A percentile compares a stretch with the other conserved stretches of the same genome.
phyloP scores from a whole-genome alignment of 2,329 filamentous ascomycete species.

The Hysterium pulicare region DNA sequence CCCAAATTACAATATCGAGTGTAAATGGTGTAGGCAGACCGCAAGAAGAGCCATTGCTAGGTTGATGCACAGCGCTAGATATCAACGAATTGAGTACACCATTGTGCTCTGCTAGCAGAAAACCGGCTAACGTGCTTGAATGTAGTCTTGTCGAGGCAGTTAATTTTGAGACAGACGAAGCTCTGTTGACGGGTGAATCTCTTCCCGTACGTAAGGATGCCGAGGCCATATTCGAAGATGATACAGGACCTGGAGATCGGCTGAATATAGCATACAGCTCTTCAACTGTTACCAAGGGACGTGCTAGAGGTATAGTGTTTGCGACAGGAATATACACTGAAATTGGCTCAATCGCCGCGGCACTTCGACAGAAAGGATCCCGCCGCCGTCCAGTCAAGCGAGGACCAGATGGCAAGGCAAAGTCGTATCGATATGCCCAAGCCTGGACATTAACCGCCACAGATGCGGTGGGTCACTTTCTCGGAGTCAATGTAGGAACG shows the following conservation, averaged over 20 bases:
- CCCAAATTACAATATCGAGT: too few relatives aligned
- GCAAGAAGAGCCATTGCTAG: too few relatives aligned
- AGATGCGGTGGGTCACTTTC: constrained; percentile 34
- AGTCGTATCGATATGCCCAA: constrained; percentile 43
- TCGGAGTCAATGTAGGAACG: constrained; percentile 40
- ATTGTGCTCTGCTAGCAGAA: too few relatives aligned
- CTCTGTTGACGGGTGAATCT: constrained; percentile 68
- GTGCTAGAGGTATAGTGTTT: constrained; percentile 65
- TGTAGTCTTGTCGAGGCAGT: constrained; percentile 57
- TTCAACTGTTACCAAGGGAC: constrained; percentile 67
- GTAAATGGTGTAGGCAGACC: too few relatives aligned
- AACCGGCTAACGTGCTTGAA: too few relatives aligned
- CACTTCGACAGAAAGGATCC: constrained; percentile 23
- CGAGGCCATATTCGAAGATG: constrained; percentile 50
- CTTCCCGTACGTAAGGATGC: constrained; percentile 63
- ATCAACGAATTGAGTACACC: too few relatives aligned
- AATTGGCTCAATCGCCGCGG: constrained; percentile 70
- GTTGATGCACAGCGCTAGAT: too few relatives aligned
- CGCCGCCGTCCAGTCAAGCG: constrained; percentile 43
- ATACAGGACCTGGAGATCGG: constrained; percentile 64
- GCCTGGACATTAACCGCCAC: too few relatives aligned
- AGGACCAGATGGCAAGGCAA: constrained; percentile 31
- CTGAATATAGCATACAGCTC: constrained; percentile 68
- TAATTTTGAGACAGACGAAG: constrained; percentile 75
- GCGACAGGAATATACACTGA: constrained; percentile 69